Evolutionary conservation across 148 eudicot species (phyloP), one percentile per base, ranked within the genome.

Genomic region (Spergularia bocconei): DNA sequence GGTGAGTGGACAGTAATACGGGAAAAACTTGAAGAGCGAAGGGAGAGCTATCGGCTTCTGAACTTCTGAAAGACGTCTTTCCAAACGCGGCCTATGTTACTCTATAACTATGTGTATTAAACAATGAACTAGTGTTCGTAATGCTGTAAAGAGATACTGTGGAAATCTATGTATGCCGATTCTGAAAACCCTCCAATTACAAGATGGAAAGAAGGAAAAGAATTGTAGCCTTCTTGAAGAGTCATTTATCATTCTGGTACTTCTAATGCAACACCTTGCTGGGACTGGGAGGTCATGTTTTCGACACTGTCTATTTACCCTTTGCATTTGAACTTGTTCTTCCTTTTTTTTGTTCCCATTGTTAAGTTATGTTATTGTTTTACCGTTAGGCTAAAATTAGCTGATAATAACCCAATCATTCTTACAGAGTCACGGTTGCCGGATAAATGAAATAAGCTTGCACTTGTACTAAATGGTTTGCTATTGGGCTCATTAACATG

Each of bases 91-190:
- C 44, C 63, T 48, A 54, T 57, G 70, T 59, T 36, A 77, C 52
- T 59, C 36, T 52, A 62, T 21, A 61, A 59, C 63, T 33, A 11
- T 48, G 76, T 51, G 19, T 50, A 15, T 36, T 71, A n/a, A 6
- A 6, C 33, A 51, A 56, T 14, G 75, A 75, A 71, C 51, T 71
- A 76, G 59, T 68, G 73, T 47, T 54, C 67, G 36, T 54, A 36
- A 58, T 66, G 65, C 54, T 81, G 84, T 81, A 81, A 77, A 77
- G 80, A 77, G 75, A 81, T 72, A 63, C 70, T 69, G 77, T 74
- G 53, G 21, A 76, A 76, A 57, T 21, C 29, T 67, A 33, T 75
- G 75, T 74, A 69, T 69, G 68, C 39, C 64, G 59, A 64, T 33
- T 48, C 10, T 5, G 52, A 16, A 33, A 41, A 29, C 41, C 56